Evolutionary conservation across 129 eudicot genomes (phyloP), one percentile per base, ranked within the genome.

Genomic region (carrot (Daucus carota)): DNA sequence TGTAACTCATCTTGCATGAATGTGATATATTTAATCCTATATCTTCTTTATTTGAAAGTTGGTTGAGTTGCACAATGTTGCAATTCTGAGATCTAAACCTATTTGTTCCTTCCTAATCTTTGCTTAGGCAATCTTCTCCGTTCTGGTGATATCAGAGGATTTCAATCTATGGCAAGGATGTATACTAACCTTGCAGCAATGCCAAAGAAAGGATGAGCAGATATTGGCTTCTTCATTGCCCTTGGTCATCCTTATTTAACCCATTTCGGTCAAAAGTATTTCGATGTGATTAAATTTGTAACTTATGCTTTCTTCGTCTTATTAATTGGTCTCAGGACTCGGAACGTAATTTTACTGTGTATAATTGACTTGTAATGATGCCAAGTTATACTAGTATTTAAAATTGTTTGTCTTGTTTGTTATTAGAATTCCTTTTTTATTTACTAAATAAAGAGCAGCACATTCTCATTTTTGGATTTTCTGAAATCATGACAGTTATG

Each of bases 131-230:
- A 93, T 78, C 97, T 93, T 74, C 92, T 93, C 31, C 92, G 98
- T 17, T 87, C 98, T 14, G 98, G 95, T 43, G 98, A 93, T 62
- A 74, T 83, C 65, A 44, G 98, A 82, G 98, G 98, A 74, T 93
- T 79, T 80, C 95, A 93, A 77, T 93, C 98, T 6, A 93, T 93
- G 98, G 98, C 98, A 68, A 93, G 82, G 85, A 93, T 93, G 98
- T 93, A 93, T 50, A 90, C 98, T 3, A 90, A 86, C 81, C 97
- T 93, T 66, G 98, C 98, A 70, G 98, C 98, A 75, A 93, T 87
- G 97, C 92, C 98, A 46, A 93, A 93, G 91, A 93, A 93, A 87
- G 96, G 98, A 48, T 90, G 85, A 92, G 52, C 45, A 36, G 12
- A 29, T 10, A 5, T 31, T 44, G 14, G 3, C 12, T 72, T 26